Evolutionary conservation across 2,329 filamentous ascomycete species (phyloP).

Genomic region (Amphichorda felina): DNA sequence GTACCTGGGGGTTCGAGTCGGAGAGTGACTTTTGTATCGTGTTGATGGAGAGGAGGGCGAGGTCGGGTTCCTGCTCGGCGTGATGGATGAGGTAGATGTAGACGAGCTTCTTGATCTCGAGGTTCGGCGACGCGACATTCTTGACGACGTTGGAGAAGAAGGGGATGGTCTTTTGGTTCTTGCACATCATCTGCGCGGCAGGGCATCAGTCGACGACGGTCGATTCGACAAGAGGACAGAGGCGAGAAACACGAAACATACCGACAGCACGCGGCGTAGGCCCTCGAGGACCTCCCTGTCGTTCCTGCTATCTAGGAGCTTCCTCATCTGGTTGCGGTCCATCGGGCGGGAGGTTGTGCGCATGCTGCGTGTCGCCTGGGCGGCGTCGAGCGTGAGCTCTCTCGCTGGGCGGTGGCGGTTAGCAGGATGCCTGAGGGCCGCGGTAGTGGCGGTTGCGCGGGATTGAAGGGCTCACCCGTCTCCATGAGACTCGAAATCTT

Average conservation of each 20-base stretch:
- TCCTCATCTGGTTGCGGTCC: slow-evolving; percentile 79
- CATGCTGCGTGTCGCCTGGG: slow-evolving; percentile 67
- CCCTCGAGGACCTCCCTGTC: slow-evolving; percentile 91
- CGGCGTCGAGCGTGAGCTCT: slow-evolving; percentile 94
- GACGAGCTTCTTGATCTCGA: slow-evolving; percentile 95
- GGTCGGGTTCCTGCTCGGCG: slow-evolving; percentile 90
- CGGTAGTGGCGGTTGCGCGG: slow-evolving; percentile 3
- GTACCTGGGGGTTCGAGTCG: slow-evolving; percentile 80
- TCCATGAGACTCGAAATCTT: slow-evolving; percentile 90
- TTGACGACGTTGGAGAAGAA: slow-evolving; percentile 99
- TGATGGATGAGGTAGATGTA: slow-evolving; percentile 98
- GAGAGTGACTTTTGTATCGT: slow-evolving; percentile 97
- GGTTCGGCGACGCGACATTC: slow-evolving; percentile 86
- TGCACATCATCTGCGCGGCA: slow-evolving; percentile 75
- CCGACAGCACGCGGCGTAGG: slow-evolving; percentile 75
- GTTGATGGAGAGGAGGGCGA: slow-evolving; percentile 92
- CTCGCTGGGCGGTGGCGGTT: slow-evolving; percentile 48
- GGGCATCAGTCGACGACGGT: not conserved
- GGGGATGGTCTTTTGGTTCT: slow-evolving; percentile 72
- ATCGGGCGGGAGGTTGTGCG: slow-evolving; percentile 48
- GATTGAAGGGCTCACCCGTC: slow-evolving; percentile 52
- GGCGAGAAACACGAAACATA: slow-evolving; percentile 29
- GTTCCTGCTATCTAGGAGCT: slow-evolving; percentile 84
- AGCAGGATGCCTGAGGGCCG: slow-evolving; percentile 5
- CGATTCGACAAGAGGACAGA: not conserved